Base-by-base conservation (phyloP, 2,329 filamentous ascomycete species). In the Aspergillus intermedius region DNA sequence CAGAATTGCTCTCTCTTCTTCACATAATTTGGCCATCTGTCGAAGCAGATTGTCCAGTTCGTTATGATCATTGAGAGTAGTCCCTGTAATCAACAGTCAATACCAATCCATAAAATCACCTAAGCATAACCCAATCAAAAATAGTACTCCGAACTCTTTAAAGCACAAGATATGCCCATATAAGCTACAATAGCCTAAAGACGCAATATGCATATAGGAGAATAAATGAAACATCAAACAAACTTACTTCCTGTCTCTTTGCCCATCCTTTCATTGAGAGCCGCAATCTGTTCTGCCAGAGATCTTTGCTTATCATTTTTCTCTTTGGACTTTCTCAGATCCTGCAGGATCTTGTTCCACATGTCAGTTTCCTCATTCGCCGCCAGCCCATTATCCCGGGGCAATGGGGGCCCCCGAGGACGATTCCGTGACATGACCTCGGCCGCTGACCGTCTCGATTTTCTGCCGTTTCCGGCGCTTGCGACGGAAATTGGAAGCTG, bases 1-100 rank as follows among this genome's bases (percentile, higher is more conserved):
- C 30, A 75, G 66, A 30, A 77, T 74, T 17, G 70, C 68, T 52
- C 69, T 69, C 54, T 77, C 74, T 40, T 75, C 71, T 50, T 77
- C 74, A 44, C 72, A 71, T 39, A 75, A 63, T 53, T 73, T 74
- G 46, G 71, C 58, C 45, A 72, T 68, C 51, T 74, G 71, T 42
- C 74, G 69, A 51, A 75, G 73, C 42, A 73, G 66, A 42, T 57
- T 62, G 52, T 76, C 72, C 17, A 77, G 66, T 45, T 72, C 66
- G 37, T 71, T 69, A 41, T 73, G 67, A 49, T 74, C 69, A 9
- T 53, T 57, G 39, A 72, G 57, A 4, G 64, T 66, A 5, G 68
- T 66, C 50, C 60, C 68, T 72, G 42, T 45, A 39, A 32, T 12
- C 1, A 13, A 32, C 40, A 25, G 19, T 61, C 50, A 62, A 52